phyloP scores from a whole-genome alignment of 2,329 filamentous ascomycete genomes.

The Colletotrichum sansevieriae region DNA sequence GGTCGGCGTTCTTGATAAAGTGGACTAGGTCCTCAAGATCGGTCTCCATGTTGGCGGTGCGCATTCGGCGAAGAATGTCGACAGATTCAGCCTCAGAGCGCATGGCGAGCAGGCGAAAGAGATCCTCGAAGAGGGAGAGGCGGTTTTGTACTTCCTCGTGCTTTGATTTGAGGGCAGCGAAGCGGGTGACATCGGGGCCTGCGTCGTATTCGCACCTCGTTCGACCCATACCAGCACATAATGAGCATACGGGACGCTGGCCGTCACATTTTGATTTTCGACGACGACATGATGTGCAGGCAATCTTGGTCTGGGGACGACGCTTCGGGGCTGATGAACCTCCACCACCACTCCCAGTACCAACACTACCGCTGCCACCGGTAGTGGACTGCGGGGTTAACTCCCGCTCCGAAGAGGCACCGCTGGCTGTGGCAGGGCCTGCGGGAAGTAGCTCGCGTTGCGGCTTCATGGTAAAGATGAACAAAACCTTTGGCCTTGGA shows the following conservation, averaged over 20 bases:
- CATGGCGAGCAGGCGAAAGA: constrained; percentile 36
- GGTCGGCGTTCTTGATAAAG: constrained; percentile 42
- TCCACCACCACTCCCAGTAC: no score
- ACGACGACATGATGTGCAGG: constrained; percentile 41
- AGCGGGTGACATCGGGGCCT: constrained; percentile 41
- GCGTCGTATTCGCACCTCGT: constrained; percentile 42
- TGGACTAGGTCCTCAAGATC: constrained; percentile 38
- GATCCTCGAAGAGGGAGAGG: constrained; percentile 36
- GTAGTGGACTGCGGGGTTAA: constrained; percentile 34
- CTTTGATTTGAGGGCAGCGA: constrained; percentile 39
- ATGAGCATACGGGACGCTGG: constrained; percentile 39
- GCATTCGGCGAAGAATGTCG: constrained; percentile 40
- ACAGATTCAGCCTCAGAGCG: constrained; percentile 41
- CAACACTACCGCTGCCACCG: neutral
- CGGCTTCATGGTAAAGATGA: constrained; percentile 37
- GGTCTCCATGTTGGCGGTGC: constrained; percentile 31
- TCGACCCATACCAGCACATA: constrained; percentile 39
- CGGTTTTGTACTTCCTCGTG: constrained; percentile 39
- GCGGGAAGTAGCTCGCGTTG: constrained; percentile 41
- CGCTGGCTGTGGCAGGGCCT: constrained; percentile 30
- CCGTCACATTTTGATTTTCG: constrained; percentile 42
- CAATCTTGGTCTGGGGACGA: constrained; percentile 41
- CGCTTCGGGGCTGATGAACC: constrained; percentile 28
- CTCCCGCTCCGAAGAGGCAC: constrained; percentile 30
- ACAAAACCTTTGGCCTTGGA: constrained; percentile 14